phyloP scores from a whole-genome alignment of 2,329 filamentous ascomycete genomes.

The Stemphylium lycopersici region DNA sequence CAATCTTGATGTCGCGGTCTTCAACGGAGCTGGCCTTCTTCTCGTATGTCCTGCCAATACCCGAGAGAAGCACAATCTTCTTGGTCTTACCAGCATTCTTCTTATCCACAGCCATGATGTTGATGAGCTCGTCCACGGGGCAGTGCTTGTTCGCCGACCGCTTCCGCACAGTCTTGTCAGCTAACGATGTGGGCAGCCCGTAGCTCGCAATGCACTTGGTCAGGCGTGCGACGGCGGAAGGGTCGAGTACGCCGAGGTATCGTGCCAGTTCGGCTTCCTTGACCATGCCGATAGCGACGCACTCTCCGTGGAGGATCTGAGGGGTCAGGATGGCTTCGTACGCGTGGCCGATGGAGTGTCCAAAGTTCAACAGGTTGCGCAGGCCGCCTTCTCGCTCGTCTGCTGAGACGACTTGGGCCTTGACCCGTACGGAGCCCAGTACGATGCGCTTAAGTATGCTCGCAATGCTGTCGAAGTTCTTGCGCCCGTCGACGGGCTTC shows the following conservation, averaged over 20 bases:
- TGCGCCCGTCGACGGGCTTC: slow-evolving; percentile 61
- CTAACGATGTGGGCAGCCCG: slow-evolving; percentile 81
- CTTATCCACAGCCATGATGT: slow-evolving; percentile 98
- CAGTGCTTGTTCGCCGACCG: slow-evolving; percentile 87
- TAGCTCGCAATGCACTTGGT: slow-evolving; percentile 96
- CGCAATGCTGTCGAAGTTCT: slow-evolving; percentile 71
- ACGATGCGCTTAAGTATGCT: slow-evolving; percentile 67
- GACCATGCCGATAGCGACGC: slow-evolving; percentile 97
- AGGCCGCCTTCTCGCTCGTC: slow-evolving; percentile 95
- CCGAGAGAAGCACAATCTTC: slow-evolving; percentile 90
- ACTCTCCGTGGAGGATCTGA: slow-evolving; percentile 93
- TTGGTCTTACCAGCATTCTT: slow-evolving; percentile 96
- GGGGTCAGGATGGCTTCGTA: slow-evolving; percentile 95
- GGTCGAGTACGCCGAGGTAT: slow-evolving; percentile 82
- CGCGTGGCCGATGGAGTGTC: slow-evolving; percentile 96
- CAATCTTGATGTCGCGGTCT: slow-evolving; percentile 80
- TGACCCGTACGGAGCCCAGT: slow-evolving; percentile 87
- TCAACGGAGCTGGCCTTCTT: slow-evolving; percentile 87
- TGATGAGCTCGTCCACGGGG: slow-evolving; percentile 80
- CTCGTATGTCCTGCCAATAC: slow-evolving; percentile 87
- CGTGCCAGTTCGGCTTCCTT: slow-evolving; percentile 95
- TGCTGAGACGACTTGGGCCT: slow-evolving; percentile 90
- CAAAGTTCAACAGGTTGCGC: slow-evolving; percentile 94
- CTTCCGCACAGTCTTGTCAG: slow-evolving; percentile 81
- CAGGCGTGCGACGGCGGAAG: slow-evolving; percentile 85